These are phyloP conservation scores for Dinochytrium kinnereticum DNA, from an alignment of 371 early-diverging fungal genomes.

Conservation along the genomic window DNA sequence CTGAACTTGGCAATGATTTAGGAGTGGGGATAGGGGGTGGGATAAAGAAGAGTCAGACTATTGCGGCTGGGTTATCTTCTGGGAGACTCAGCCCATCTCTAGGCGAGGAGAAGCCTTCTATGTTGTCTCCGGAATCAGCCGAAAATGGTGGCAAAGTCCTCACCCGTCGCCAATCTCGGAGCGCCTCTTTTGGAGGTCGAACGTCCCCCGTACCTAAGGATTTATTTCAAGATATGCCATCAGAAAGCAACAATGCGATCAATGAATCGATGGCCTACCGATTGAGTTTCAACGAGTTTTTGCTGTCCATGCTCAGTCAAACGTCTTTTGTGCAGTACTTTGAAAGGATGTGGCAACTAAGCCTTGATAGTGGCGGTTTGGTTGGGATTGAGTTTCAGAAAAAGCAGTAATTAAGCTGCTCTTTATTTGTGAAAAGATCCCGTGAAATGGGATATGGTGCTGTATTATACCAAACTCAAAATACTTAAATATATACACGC, in stretches of 20 bases:
- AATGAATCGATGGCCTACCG: slow-evolving; percentile 30
- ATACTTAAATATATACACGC: not conserved
- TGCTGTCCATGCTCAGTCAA: slow-evolving; percentile 57
- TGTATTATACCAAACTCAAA: no score
- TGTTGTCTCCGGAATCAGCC: not conserved
- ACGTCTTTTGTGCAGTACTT: slow-evolving; percentile 59
- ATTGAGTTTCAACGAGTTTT: slow-evolving; percentile 58
- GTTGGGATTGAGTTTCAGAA: slow-evolving; percentile 5
- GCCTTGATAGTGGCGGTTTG: not conserved
- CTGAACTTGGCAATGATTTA: not conserved
- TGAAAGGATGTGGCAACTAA: slow-evolving; percentile 49
- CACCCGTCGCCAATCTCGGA: slow-evolving; percentile 6
- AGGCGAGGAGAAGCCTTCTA: not conserved
- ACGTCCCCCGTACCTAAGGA: not conserved
- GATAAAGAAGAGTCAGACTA: slow-evolving; percentile 3
- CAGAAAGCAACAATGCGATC: not conserved
- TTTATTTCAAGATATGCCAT: not conserved
- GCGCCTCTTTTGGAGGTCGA: not conserved
- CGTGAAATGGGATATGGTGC: no score
- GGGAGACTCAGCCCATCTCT: not conserved
- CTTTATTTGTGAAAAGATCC: no score
- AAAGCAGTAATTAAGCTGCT: not conserved
- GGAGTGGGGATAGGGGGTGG: not conserved
- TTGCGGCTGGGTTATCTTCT: not conserved
- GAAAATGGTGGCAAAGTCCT: not conserved